Percentiles rank a stretch among this genome's conserved stretches.
phyloP scores from a whole-genome alignment of 441 rosid genomes.

The Pelargonium citronellum region DNA sequence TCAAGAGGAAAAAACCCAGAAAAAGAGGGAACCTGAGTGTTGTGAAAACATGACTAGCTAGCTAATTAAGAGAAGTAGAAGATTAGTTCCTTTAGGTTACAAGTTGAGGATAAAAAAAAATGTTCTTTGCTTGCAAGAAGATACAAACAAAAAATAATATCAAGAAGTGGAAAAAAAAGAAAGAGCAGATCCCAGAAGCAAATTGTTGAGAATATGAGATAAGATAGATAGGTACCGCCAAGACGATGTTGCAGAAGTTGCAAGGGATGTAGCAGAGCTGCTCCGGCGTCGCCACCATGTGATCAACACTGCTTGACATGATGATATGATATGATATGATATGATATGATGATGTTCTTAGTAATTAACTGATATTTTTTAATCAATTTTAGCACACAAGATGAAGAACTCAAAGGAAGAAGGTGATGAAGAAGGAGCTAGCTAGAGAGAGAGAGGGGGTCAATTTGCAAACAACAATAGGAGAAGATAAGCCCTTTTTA shows the following conservation, averaged over 20 bases:
- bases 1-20: constrained; percentile 12
- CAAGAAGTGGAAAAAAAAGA: too few relatives aligned
- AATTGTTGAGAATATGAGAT: too few relatives aligned
- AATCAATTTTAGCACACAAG: too few relatives aligned
- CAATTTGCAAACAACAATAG: neutral
- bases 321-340: neutral
- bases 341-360: too few relatives aligned
- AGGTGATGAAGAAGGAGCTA: neutral
- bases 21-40: too few relatives aligned
- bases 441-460: neutral
- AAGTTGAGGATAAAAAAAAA: too few relatives aligned
- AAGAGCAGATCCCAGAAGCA: too few relatives aligned
- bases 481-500: neutral
- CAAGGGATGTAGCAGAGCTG: constrained; percentile 98
- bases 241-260: constrained; percentile 92
- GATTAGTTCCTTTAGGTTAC: too few relatives aligned
- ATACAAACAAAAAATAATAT: too few relatives aligned
- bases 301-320: constrained; percentile 47
- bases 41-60: too few relatives aligned
- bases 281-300: constrained; percentile 34
- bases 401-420: neutral
- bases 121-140: neutral
- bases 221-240: constrained; percentile 51
- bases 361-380: too few relatives aligned
- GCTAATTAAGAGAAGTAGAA: too few relatives aligned